These are phyloP conservation scores for Rubroboletus pulcherrimus DNA, from an alignment of 768 basidiomycete genomes.

Conservation along the genomic window DNA sequence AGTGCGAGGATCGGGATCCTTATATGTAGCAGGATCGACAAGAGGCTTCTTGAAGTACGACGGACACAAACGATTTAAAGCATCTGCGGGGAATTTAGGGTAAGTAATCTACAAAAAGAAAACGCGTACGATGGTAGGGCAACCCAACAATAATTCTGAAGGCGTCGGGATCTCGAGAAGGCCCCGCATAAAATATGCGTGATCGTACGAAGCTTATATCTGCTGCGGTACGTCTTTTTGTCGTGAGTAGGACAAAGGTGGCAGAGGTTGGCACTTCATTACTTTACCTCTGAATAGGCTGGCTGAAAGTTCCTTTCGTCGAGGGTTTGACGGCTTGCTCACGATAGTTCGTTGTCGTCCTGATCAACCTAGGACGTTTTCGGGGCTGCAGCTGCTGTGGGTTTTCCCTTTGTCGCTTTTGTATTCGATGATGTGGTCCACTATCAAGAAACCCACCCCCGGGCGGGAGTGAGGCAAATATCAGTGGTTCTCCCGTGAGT, in stretches of 20 bases:
- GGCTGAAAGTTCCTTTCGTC: slow-evolving; percentile 4
- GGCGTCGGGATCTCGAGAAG: slow-evolving; percentile 48
- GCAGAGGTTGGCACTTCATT: neutral
- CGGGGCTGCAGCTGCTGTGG: slow-evolving; percentile 17
- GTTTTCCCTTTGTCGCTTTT: slow-evolving; percentile 22
- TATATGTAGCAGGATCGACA: slow-evolving; percentile 26
- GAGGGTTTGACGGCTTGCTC: slow-evolving; percentile 4
- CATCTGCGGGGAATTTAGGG: slow-evolving; percentile 42
- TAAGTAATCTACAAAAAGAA: neutral
- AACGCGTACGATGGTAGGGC: slow-evolving; percentile 57
- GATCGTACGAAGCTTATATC: slow-evolving; percentile 52
- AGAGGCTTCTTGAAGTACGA: slow-evolving; percentile 36
- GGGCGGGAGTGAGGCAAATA: slow-evolving; percentile 36
- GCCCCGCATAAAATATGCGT: slow-evolving; percentile 66
- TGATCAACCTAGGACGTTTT: slow-evolving; percentile 27
- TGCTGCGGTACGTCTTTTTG: slow-evolving; percentile 40
- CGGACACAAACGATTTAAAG: slow-evolving; percentile 56
- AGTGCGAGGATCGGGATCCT: slow-evolving; percentile 44
- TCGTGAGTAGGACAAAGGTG: slow-evolving; percentile 3
- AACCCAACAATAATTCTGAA: slow-evolving; percentile 58
- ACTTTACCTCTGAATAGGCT: slow-evolving; percentile 21
- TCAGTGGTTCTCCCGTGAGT: slow-evolving; percentile 68
- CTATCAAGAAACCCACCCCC: slow-evolving; percentile 9
- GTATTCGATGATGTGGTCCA: slow-evolving; percentile 4
- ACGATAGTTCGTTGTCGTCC: neutral